A percentile compares a stretch with the other conserved stretches of the same genome.
phyloP scores from a whole-genome alignment of 2,329 filamentous ascomycete genomes.

The Colletotrichum phormii region DNA sequence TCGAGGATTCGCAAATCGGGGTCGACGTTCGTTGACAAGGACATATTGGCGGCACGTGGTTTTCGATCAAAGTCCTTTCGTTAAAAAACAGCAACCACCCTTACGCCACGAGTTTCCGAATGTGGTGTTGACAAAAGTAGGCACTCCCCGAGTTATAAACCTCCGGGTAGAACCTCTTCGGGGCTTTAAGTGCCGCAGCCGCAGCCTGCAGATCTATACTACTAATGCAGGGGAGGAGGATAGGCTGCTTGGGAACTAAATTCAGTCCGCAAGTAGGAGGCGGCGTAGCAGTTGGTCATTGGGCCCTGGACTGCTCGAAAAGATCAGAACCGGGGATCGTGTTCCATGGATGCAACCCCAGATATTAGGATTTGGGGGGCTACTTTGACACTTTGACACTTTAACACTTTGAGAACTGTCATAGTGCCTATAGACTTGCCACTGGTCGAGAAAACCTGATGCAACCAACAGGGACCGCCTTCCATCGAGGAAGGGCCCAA shows the following conservation, averaged over 20 bases:
- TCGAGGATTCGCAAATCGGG: constrained; percentile 27
- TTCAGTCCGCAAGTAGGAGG: neutral
- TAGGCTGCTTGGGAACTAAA: no score
- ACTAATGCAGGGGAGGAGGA: constrained; percentile 9
- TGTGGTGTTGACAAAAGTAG: neutral
- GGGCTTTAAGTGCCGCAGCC: neutral
- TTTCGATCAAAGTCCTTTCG: neutral
- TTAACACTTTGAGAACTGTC: neutral
- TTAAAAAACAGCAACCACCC: neutral
- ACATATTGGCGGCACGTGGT: constrained; percentile 19
- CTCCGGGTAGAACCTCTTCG: neutral
- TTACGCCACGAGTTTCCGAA: neutral
- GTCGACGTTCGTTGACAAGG: constrained; percentile 23
- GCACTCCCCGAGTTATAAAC: constrained; percentile 20
- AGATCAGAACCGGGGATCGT: constrained; percentile 20
- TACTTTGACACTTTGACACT: neutral
- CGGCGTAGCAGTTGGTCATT: neutral
- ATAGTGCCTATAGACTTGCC: neutral
- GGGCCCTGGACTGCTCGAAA: neutral
- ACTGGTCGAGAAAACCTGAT: neutral
- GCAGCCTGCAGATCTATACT: constrained; percentile 9
- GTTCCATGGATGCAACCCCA: constrained; percentile 30
- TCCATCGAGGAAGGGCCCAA: neutral
- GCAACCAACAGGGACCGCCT: neutral
- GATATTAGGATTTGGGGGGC: constrained; percentile 9